Evolutionary conservation across 805 yeast genomes (phyloP).

Genomic region (Suhomyces sp.): DNA sequence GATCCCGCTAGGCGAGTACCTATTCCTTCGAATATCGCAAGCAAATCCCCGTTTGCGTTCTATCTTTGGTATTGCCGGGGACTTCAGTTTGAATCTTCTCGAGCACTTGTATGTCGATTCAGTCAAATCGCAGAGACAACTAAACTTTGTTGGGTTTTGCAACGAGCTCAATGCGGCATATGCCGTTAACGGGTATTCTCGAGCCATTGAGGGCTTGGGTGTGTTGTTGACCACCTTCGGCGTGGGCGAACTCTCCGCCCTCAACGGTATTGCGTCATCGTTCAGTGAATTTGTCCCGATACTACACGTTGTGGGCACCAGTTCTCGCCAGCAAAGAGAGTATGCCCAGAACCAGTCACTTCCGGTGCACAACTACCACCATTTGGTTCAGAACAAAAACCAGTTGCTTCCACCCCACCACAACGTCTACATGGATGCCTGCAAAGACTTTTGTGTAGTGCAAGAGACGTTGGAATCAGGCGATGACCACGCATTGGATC

Average conservation of each 20-base stretch:
- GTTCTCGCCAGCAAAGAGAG: conserved; percentile 21
- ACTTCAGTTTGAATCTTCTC: conserved; percentile 62
- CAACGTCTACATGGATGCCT: conserved; percentile 61
- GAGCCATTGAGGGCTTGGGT: conserved; percentile 58
- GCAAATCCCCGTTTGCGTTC: conserved; percentile 50
- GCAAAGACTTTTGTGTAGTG: conserved; percentile 52
- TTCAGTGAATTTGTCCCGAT: conserved; percentile 79
- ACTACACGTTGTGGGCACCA: conserved; percentile 80
- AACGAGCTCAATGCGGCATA: conserved; percentile 89
- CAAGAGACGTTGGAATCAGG: conserved; percentile 36
- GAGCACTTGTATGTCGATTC: conserved; percentile 58
- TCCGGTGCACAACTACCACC: conserved; percentile 44
- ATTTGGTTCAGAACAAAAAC: conserved; percentile 53
- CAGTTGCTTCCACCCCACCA: conserved; percentile 59
- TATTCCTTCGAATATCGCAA: conserved; percentile 55
- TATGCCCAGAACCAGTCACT: conserved; percentile 15
- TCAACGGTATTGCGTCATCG: conserved; percentile 81
- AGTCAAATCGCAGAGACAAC: conserved; percentile 32
- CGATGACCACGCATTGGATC: conserved; percentile 24
- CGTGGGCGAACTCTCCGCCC: conserved; percentile 84
- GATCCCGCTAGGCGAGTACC: conserved; percentile 63
- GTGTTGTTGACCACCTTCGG: conserved; percentile 75
- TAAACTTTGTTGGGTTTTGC: conserved; percentile 78
- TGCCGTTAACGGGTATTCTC: conserved; percentile 86
- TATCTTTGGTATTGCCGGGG: conserved; percentile 79